Evolutionary conservation across 2,329 filamentous ascomycete species (phyloP), one percentile per base, ranked within the genome.

Genomic region (Apiospora phragmitis): DNA sequence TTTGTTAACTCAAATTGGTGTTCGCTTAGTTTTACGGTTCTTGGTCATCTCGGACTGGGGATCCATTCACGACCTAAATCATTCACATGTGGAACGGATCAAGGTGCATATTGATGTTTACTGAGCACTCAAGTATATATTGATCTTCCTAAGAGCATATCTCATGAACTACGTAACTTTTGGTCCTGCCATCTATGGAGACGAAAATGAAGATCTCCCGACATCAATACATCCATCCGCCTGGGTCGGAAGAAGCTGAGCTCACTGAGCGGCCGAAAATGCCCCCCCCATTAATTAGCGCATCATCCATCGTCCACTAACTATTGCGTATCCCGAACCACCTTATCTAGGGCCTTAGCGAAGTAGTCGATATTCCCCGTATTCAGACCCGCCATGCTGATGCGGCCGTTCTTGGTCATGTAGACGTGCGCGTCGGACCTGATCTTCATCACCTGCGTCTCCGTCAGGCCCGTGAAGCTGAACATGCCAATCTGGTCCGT

Each of bases 401-500:
- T 97, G 67, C 96, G 92, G 29, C 96, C 96, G 79, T 99, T 99
- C 89, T 98, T 98, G 75, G 95, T 98, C 89, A 95, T 95, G 84
- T 96, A 96, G 69, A 96, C 87, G 81, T 96, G 93, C 71, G 86
- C 89, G 68, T 93, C 89, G 72, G 90, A 86, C 68, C 91, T 88
- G 72, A 96, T 84, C 83, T 89, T 90, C 75, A 88, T 76, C 9
- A 95, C 93, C 80, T 96, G 93, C 73, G 88, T 80, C 83, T 94
- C 92, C 16, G 81, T 88, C 80, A 97, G 83, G 16, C 94, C 94
- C 0, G 94, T 97, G 82, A 97, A 99, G 81, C 92, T 95, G 85
- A 99, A 99, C 96, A 99, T 99, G 85, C 96, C 96, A 80, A 99
- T 99, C 88, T 99, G 96, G 78, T 97, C 93, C 21, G 95, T 98